Evolutionary conservation across 768 basidiomycete species (phyloP), one percentile per base, ranked within the genome.

Genomic region (Gyrodon lividus): DNA sequence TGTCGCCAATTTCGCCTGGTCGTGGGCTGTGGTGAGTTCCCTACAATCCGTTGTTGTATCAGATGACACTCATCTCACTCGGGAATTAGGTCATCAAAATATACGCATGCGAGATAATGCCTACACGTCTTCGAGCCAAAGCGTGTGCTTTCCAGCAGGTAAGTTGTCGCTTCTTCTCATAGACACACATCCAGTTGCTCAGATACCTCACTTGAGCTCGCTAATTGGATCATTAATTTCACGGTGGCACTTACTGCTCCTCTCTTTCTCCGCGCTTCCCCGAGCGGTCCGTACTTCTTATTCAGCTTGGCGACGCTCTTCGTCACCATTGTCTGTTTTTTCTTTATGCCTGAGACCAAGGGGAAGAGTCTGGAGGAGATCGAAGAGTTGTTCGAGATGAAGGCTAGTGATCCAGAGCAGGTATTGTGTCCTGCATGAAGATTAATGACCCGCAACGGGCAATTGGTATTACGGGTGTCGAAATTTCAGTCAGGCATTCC

Each of bases 281-380:
- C 71, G 6, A 78, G 72, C 2, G 77, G 75, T 2, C 74, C 75
- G 1, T 78, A 77, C 57, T 79, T 79, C 62, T 59, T 77, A 40
- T 79, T 77, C 47, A 72, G 74, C 23, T 56, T 57, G n/a, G 72
- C 66, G 41, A 59, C 70, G 16, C 64, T 70, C 37, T 51, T 77
- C 38, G 68, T 70, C 22, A 70, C 70, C 13, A 6, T 73, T 20
- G 67, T 74, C 16, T 78, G 74, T 51, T 45, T 68, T 19, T 61
- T 71, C 2, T 73, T 68, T 48, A 69, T 70, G 54, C 76, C 76
- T 16, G 78, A 79, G 54, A 77, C 76, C 5, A 72, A 70, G 42
- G 77, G 77, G 2, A 66, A 70, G 46, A 72, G 68, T 48, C 64
- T 79, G 48, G 77, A 77, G 47, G 71, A 70, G 44, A 70, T 78